Evolutionary conservation across 2,329 filamentous ascomycete genomes (phyloP).

Genomic region (Xylaria arbuscula): DNA sequence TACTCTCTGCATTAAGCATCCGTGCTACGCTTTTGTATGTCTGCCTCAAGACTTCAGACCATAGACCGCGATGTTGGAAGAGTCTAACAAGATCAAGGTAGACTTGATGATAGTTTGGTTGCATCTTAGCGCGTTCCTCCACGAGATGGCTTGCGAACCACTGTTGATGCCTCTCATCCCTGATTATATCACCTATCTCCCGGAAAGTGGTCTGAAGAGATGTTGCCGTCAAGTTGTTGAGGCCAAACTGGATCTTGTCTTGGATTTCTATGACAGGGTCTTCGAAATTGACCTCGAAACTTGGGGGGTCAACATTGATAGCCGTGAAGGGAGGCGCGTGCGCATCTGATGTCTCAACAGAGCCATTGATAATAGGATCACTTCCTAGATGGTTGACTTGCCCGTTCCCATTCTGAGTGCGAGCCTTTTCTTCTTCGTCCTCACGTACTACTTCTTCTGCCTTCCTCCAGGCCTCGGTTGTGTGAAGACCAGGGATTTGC

Average conservation of each 20-base stretch:
- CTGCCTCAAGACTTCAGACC: constrained; percentile 90
- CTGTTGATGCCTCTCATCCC: constrained; percentile 85
- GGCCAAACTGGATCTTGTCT: constrained; percentile 92
- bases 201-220: constrained; percentile 86
- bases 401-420: constrained; percentile 64
- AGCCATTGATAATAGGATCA: constrained; percentile 75
- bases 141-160: constrained; percentile 98
- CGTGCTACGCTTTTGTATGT: constrained; percentile 88
- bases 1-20: constrained; percentile 90
- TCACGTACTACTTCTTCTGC: constrained; percentile 83
- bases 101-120: constrained; percentile 94
- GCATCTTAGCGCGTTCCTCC: constrained; percentile 94
- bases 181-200: constrained; percentile 77
- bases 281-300: constrained; percentile 73
- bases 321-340: constrained; percentile 79
- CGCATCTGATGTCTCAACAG: constrained; percentile 73
- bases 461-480: constrained; percentile 85
- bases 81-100: constrained; percentile 90
- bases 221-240: constrained; percentile 95
- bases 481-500: constrained; percentile 82
- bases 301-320: constrained; percentile 78
- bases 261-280: constrained; percentile 87
- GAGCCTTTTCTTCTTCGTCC: constrained; percentile 69
- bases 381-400: constrained; percentile 52
- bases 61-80: constrained; percentile 81